Percentiles rank a stretch among this genome's conserved stretches.
Evolutionary conservation across 164 flowering plant genomes (phyloP).

Genomic region (Vitis vinifera): ASM3070453v1 NC_081816.1:22984501-22985000

Average conservation of each 20-base stretch:
- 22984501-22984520: no score
- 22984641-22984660: background rate
- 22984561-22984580: no score
- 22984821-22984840: background rate
- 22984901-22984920: conserved; percentile 64
- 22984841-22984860: conserved; percentile 40
- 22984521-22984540: no score
- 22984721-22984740: background rate
- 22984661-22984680: background rate
- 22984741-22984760: no score
- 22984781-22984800: background rate
- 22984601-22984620: no score
- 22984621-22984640: no score
- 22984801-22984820: background rate
- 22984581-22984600: no score
- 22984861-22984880: conserved; percentile 56
- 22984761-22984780: no score
- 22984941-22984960: conserved; percentile 46
- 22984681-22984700: background rate
- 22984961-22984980: conserved; percentile 33
- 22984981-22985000: conserved; percentile 21
- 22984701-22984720: background rate
- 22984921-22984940: conserved; percentile 65
- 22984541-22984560: no score
- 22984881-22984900: conserved; percentile 57